Percentiles rank a stretch among this genome's conserved stretches.
Conservation (phyloP, 441 rosid species). For the Eugenia klotzschiana region DNA sequence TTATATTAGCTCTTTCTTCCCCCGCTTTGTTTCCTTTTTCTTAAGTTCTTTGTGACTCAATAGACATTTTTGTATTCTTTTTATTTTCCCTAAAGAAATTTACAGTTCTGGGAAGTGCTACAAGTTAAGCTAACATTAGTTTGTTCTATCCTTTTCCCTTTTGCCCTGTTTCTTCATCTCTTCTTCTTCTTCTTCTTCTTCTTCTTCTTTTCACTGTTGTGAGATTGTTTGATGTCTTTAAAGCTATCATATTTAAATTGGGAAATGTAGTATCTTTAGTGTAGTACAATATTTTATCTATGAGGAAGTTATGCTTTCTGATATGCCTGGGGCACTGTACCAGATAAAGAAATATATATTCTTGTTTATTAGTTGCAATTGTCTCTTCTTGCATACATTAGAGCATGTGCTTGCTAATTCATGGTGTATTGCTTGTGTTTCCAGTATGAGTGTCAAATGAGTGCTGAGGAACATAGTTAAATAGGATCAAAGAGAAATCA, state of each 20-base stretch:
- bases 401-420: neutral
- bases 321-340: neutral
- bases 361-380: too few relatives aligned
- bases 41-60: neutral
- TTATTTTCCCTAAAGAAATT: neutral
- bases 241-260: neutral
- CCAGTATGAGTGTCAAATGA: rapidly evolving
- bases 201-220: too few relatives aligned
- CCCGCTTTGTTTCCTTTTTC: neutral
- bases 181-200: too few relatives aligned
- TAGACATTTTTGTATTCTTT: neutral
- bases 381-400: neutral
- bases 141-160: too few relatives aligned
- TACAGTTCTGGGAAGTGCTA: neutral
- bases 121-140: too few relatives aligned
- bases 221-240: too few relatives aligned
- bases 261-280: neutral
- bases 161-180: too few relatives aligned
- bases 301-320: neutral
- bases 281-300: neutral
- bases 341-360: neutral
- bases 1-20: neutral
- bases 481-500: too few relatives aligned
- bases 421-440: neutral
- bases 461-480: too few relatives aligned